phyloP scores from a whole-genome alignment of 176 grass and related monocot genomes.

The Triticum timopheevii region DNA sequence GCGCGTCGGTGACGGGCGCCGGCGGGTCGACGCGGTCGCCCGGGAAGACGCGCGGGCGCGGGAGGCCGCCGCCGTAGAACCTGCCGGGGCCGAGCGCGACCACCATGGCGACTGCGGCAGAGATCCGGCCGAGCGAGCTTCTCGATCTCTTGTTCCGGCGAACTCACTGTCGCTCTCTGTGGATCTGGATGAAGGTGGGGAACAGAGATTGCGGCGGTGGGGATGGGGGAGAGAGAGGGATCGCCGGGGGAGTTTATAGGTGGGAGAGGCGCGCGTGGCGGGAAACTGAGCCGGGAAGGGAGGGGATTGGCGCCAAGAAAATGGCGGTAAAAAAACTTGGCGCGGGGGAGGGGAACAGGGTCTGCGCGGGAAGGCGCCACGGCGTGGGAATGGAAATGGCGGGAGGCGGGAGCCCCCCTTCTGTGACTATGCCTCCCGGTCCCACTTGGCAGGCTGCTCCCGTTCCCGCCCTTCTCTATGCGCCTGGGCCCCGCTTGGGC shows the following conservation, averaged over 20 bases:
- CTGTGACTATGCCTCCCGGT: neutral
- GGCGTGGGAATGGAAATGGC: slow-evolving; percentile 14
- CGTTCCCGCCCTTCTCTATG: neutral
- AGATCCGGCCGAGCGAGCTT: neutral
- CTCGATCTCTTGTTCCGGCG: neutral
- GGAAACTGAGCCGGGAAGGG: neutral
- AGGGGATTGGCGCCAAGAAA: slow-evolving; percentile 42
- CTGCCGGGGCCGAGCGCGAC: slow-evolving; percentile 56
- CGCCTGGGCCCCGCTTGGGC: neutral
- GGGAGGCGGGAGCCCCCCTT: neutral
- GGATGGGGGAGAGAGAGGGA: neutral
- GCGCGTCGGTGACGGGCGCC: slow-evolving; percentile 56
- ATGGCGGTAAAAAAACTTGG: slow-evolving; percentile 37
- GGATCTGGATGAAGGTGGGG: neutral
- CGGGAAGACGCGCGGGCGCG: slow-evolving; percentile 62
- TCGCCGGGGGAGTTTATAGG: slow-evolving; percentile 12
- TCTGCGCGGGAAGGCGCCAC: slow-evolving; percentile 20
- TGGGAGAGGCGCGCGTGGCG: slow-evolving; percentile 9
- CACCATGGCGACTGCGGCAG: slow-evolving; percentile 46
- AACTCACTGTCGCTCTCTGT: no score
- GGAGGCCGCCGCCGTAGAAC: slow-evolving; percentile 85
- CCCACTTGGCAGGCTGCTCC: neutral
- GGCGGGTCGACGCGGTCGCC: slow-evolving; percentile 75
- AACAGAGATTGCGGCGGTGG: neutral
- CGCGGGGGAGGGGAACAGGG: neutral